A percentile compares a stretch with the other conserved stretches of the same genome.
phyloP scores from a whole-genome alignment of 2,329 filamentous ascomycete species.

The Fusarium graminum region DNA sequence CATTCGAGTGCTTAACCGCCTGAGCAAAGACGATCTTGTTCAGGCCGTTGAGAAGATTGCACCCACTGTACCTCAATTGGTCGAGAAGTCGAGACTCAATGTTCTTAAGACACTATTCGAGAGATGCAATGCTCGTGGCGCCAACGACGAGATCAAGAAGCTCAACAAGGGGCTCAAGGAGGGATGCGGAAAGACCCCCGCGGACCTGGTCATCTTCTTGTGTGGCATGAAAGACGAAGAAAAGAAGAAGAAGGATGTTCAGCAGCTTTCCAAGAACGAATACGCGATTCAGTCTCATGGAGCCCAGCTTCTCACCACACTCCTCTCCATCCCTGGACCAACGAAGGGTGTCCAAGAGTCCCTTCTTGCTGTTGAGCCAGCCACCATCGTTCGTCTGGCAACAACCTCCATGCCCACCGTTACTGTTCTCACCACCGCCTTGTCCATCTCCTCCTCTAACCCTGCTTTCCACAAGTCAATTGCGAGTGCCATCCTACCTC shows the following conservation, averaged over 20 bases:
- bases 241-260: slow-evolving; percentile 54
- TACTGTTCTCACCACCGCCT: slow-evolving; percentile 64
- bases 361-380: slow-evolving; percentile 70
- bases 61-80: slow-evolving; percentile 78
- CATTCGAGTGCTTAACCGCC: slow-evolving; percentile 82
- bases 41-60: slow-evolving; percentile 78
- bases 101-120: slow-evolving; percentile 87
- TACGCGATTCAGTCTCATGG: slow-evolving; percentile 74
- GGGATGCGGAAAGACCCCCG: slow-evolving; percentile 62
- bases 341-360: slow-evolving; percentile 79
- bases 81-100: slow-evolving; percentile 80
- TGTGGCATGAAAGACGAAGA: slow-evolving; percentile 60
- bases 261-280: slow-evolving; percentile 67
- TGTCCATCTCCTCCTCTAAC: slow-evolving; percentile 62
- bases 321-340: slow-evolving; percentile 81
- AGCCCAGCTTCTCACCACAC: slow-evolving; percentile 82
- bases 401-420: slow-evolving; percentile 65
- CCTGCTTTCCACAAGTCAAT: slow-evolving; percentile 69
- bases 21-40: slow-evolving; percentile 87
- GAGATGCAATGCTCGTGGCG: slow-evolving; percentile 78
- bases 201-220: slow-evolving; percentile 63
- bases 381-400: slow-evolving; percentile 73
- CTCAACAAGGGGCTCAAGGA: slow-evolving; percentile 63
- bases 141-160: slow-evolving; percentile 64
- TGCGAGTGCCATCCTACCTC: slow-evolving; percentile 62